These are phyloP conservation scores for Pogostemon cablin DNA, from an alignment of 257 asterid species.

Conservation along the genomic window DNA sequence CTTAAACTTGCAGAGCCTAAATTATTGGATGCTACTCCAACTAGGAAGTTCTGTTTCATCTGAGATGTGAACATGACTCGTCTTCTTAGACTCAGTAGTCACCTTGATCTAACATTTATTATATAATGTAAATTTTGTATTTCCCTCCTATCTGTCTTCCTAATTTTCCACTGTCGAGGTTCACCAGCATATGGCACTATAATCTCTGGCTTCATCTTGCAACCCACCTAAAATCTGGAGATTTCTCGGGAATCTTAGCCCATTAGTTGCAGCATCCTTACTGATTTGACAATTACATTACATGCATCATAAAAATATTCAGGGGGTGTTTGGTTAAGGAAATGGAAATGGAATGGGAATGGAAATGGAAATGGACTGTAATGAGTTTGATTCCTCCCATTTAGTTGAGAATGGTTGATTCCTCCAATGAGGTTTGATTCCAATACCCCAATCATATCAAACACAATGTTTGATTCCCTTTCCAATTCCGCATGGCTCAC, in stretches of 20 bases:
- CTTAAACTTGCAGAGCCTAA: conserved; percentile 13
- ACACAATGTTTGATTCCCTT: too few relatives aligned
- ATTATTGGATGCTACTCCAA: not conserved
- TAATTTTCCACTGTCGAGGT: conserved; percentile 16
- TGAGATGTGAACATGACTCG: not conserved
- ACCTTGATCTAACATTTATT: not conserved
- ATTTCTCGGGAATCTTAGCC: not conserved
- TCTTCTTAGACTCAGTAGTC: conserved; percentile 3
- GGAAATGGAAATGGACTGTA: too few relatives aligned
- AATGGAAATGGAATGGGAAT: too few relatives aligned
- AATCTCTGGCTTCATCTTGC: conserved; percentile 17
- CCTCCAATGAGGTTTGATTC: too few relatives aligned
- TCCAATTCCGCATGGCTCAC: too few relatives aligned
- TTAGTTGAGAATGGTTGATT: too few relatives aligned
- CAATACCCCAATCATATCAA: too few relatives aligned
- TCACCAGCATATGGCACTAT: not conserved
- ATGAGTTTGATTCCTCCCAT: too few relatives aligned
- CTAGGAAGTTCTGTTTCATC: not conserved
- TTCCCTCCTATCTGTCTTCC: conserved; percentile 5
- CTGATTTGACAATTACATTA: conserved; percentile 4
- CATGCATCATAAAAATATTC: conserved; percentile 3
- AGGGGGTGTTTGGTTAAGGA: too few relatives aligned
- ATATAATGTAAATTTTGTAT: not conserved
- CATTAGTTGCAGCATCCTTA: conserved; percentile 2
- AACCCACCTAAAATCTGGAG: conserved; percentile 8